phyloP scores from a whole-genome alignment of 139 green algal genomes.

The Raphidocelis subcapitata region DNA sequence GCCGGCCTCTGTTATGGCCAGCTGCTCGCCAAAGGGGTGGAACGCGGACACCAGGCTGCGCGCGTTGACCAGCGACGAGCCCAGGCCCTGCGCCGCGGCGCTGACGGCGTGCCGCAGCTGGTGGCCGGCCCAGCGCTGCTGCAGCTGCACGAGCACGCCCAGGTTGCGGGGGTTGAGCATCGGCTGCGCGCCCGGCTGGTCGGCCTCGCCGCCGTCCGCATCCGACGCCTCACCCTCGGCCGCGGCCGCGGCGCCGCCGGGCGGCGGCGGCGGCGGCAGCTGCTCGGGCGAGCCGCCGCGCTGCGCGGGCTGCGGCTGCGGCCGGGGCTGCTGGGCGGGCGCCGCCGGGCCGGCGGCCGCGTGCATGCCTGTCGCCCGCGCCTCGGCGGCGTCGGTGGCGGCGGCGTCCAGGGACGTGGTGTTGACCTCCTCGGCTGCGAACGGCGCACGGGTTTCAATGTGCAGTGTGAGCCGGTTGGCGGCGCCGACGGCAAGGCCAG shows the following conservation, averaged over 20 bases:
- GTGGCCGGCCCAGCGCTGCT: slow-evolving; percentile 13
- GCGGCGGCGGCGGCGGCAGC: slow-evolving; percentile 1
- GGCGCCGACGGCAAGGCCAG: not conserved
- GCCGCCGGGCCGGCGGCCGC: not conserved
- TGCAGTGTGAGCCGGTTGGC: not conserved
- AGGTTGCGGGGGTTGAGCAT: not conserved
- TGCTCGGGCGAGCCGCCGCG: not conserved
- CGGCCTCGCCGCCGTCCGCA: not conserved
- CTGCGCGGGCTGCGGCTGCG: slow-evolving; percentile 5
- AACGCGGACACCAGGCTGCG: slow-evolving; percentile 31
- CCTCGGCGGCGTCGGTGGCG: not conserved
- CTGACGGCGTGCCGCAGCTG: slow-evolving; percentile 5
- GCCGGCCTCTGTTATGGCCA: slow-evolving; percentile 22
- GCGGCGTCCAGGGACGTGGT: slow-evolving; percentile 11
- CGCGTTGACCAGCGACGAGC: not conserved
- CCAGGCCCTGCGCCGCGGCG: slow-evolving; percentile 1
- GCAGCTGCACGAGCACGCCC: not conserved
- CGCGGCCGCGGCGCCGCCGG: not conserved
- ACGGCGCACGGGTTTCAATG: not conserved
- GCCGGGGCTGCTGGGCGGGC: not conserved
- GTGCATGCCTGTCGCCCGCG: not conserved
- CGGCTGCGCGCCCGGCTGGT: not conserved
- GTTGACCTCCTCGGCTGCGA: slow-evolving; percentile 20
- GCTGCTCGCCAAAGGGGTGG: slow-evolving; percentile 33
- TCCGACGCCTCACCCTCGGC: not conserved